Evolutionary conservation across 352 stramenopile genomes (phyloP), one percentile per base, ranked within the genome.

Genomic region (Globisporangium cederbergense): DNA sequence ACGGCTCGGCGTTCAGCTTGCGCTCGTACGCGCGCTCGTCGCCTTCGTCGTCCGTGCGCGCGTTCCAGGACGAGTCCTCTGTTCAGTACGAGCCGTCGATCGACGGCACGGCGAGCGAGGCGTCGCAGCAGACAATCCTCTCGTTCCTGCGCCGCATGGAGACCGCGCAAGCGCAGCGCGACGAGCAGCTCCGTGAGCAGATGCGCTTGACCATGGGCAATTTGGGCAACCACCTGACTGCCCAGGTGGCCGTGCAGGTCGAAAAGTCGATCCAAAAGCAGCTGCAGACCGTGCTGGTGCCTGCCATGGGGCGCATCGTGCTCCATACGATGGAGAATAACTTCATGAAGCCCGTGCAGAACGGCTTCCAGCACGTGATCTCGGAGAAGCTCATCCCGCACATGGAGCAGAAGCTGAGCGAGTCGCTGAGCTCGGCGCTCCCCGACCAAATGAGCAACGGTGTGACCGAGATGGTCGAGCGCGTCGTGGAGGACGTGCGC

Each of bases 311-410:
- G 3, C 86, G 86, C 45, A 95, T 95, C 34, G 86, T 95, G 10
- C 59, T 95, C 49, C 86, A 95, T 60, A 95, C 86, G 9, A 95
- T 95, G 86, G 86, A 95, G 63, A 90, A 92, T 71, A 95, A 92
- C 60, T 92, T 93, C 45, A 90, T 93, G 81, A 92, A 95, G 66
- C 86, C 86, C 4, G 81, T 93, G 45, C 81, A 91, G 58, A 89
- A 76, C 45, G 81, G 81, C 10, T 90, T 94, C 57, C 81, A 94
- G 67, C 81, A 87, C 50, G 76, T 88, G 25, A 91, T 93, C 59
- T 67, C 72, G 11, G 84, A 93, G 54, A 83, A 84, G 47, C 63
- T 93, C 32, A 80, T 93, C 45, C 81, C 84, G 4, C 57, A 86
- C 43, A 90, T 93, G 77, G 80, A 91, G 61, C 70, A 76, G 18